Evolutionary conservation across 345 rosid species (phyloP), one percentile per base, ranked within the genome.

Genomic region (Rhizophora apiculata): DNA sequence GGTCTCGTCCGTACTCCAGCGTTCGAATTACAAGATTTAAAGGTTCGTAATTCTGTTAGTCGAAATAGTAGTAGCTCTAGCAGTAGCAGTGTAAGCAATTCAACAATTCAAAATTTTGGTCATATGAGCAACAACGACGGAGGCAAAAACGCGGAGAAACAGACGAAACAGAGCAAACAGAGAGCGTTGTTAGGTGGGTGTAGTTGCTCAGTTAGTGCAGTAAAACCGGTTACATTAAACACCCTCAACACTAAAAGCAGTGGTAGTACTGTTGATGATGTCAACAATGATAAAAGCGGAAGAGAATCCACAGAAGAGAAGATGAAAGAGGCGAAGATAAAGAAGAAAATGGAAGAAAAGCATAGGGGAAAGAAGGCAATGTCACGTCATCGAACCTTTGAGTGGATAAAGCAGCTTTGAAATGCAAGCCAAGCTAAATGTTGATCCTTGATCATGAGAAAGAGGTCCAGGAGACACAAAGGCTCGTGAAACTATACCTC

Each of bases 381-480:
- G 80, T 90, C 94, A 62, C 83, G 89, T 58, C 89, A 81, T 71
- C 74, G 98, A 80, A 89, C 97, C 61, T 85, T 82, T 75, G 95
- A 94, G 57, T 94, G 97, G 98, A 73, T 91, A 70, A 91, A 85
- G 80, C 91, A 89, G 70, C 88, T 90, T 72, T 86, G 95, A 70
- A 85, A 86, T 84, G 82, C 80, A 22, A 80, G 84, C 73, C 78
- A 78, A 24, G 60, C 29, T 24, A 11, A 9, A 43, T 43, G 18
- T 43, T 43, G 60, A 56, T 56, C 68, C 73, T 55, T 48, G 86
- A 83, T 76, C 62, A 65, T 51, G 67, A 34, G 58, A 27, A 24
- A 24, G 56, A 60, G 57, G 49, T 24, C 64, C 21, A 34, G 18
- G 55, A 3, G 84, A 58, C 30, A 62, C 79, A 57, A 73, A 58